Evolutionary conservation across 1,139 yeast genomes (phyloP), one percentile per base, ranked within the genome.

Genomic region (Lodderomyces margitis): DNA sequence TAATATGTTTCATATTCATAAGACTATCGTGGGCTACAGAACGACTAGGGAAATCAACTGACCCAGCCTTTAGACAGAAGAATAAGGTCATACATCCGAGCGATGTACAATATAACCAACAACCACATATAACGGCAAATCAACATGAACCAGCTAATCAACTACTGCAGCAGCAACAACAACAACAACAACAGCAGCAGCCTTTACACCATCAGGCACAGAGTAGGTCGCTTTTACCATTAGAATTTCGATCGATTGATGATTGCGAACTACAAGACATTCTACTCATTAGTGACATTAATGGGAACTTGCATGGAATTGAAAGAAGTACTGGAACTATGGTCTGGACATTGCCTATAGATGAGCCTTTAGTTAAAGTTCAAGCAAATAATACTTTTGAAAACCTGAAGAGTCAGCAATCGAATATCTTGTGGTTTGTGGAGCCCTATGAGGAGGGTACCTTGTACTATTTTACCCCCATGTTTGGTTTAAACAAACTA

Each of bases 391-490:
- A 50, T 40, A 45, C 62, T 27, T 30, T 24, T n/a, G 32, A 30
- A 8, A 14, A 28, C 5, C 27, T 46, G 21, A 36, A 31, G 19
- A 36, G 34, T 11, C 27, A 42, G 17, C 37, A 31, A 8, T 59
- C 64, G 14, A 68, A 68, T 48, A 59, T 70, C 24, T 49, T 66
- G 4, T 87, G 98, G 94, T 83, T 91, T 48, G 94, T 92, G 0
- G 98, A 92, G 54, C 98, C 98, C 0, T 78, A 76, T 51, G 83
- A 81, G 8, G 96, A 87, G 46, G 99, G 99, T 0, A 69, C 83
- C 0, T 68, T 92, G n/a, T 91, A 83, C 60, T 88, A 83, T 57
- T 91, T 91, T 62, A 82, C 88, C n/a, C 83, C 83, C 9, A 78
- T 76, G 34, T 70, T 66, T 31, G 98, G 98, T 0, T 66, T 92